phyloP scores from a whole-genome alignment of 1,284 basidiomycete genomes.

The Melampsora larici-populina region DNA sequence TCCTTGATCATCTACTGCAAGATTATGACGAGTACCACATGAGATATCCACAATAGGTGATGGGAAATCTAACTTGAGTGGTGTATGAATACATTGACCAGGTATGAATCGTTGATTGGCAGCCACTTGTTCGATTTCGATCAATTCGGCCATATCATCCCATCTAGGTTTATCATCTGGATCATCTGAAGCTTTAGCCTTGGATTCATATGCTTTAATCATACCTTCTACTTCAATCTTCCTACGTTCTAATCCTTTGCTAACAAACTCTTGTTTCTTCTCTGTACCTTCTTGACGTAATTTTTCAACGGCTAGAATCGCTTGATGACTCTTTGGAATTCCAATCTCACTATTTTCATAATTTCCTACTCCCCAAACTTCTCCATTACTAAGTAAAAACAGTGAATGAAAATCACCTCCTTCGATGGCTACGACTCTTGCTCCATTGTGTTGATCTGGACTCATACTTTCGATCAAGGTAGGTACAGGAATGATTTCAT shows the following conservation, averaged over 20 bases:
- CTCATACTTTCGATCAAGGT: conserved; percentile 66
- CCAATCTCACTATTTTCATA: conserved; percentile 76
- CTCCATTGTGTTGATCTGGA: conserved; percentile 66
- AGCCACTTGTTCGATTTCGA: conserved; percentile 50
- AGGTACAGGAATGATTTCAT: conserved; percentile 66
- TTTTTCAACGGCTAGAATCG: conserved; percentile 57
- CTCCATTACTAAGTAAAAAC: conserved; percentile 76
- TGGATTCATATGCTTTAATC: conserved; percentile 47
- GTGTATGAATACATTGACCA: conserved; percentile 41
- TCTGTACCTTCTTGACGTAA: conserved; percentile 52
- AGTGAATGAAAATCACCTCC: conserved; percentile 83
- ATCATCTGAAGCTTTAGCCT: conserved; percentile 50
- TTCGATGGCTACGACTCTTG: conserved; percentile 62
- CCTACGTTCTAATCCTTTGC: conserved; percentile 50
- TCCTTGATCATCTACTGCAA: conserved; percentile 73
- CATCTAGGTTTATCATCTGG: conserved; percentile 60
- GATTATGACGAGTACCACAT: conserved; percentile 74
- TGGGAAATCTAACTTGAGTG: conserved; percentile 64
- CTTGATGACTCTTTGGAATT: conserved; percentile 62
- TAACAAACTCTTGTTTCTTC: conserved; percentile 46
- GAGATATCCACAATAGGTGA: conserved; percentile 67
- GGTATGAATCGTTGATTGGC: conserved; percentile 49
- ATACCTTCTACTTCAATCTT: conserved; percentile 43
- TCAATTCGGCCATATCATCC: conserved; percentile 60
- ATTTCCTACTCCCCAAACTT: conserved; percentile 77